Evolutionary conservation across 257 asterid species (phyloP), one percentile per base, ranked within the genome.

Genomic region (Solanum paucissectum): DNA sequence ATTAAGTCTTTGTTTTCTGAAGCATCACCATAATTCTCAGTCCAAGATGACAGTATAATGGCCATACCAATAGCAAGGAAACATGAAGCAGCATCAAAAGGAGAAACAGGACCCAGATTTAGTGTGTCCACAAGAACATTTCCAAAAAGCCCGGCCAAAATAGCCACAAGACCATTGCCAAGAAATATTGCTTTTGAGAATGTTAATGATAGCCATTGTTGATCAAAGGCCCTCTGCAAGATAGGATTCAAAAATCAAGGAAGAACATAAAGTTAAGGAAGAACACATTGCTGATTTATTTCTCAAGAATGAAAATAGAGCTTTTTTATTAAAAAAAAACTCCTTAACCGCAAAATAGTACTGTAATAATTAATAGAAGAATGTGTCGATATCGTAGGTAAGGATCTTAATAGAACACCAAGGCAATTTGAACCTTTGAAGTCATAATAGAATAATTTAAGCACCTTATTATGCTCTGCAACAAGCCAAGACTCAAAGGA

Each of bases 401-500:
- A 64, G 69, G 86, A 49, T 81, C 40, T 44, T 46, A 46, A 77
- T 16, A 46, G 27, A 46, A 81, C 40, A 81, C 29, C 85, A 81
- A 29, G 18, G 29, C 6, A 74, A 74, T 36, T 36, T 74, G 29
- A 44, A 37, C 83, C 82, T 74, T 36, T 37, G 9, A 79, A 44
- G 64, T 79, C 84, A 44, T 46, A 3, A 46, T 49, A 49, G 29
- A 82, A 82, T 52, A 82, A 82, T 49, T 49, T 82, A 82, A 82
- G 86, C 58, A 96, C 99, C 99, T 96, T 96, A 95, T 92, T 92
- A 95, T 96, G 99, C 88, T 96, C 99, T 3, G 98, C 99, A 85
- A 96, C 99, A 84, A 96, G 97, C 99, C 99, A 96, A 16, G 99
- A 96, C 88, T 96, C 99, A 86, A 96, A 96, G 86, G 98, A 94